Percentiles rank a stretch among this genome's conserved stretches.
Evolutionary conservation across 2,329 filamentous ascomycete genomes (phyloP).

Genomic region (Malbranchea zuffiana): DNA sequence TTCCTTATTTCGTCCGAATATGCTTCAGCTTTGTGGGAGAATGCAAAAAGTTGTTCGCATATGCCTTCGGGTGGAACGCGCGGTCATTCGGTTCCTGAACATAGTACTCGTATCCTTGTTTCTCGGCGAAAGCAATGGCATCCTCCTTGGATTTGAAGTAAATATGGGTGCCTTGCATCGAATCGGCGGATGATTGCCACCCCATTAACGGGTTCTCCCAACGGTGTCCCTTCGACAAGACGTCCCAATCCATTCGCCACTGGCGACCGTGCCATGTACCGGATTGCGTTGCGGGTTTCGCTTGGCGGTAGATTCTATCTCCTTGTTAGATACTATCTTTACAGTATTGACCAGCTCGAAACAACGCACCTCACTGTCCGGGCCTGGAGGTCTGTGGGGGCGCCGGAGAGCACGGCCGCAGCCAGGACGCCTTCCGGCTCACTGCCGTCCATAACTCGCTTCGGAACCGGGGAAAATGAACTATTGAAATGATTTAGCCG

Average conservation of each 20-base stretch:
- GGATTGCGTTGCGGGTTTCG: slow-evolving; percentile 94
- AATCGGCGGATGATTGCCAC: slow-evolving; percentile 92
- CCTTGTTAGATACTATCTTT: slow-evolving; percentile 4
- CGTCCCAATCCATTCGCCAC: slow-evolving; percentile 99
- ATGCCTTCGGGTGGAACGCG: slow-evolving; percentile 79
- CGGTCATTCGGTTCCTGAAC: slow-evolving; percentile 92
- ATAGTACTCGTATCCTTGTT: slow-evolving; percentile 98
- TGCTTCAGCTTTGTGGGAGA: slow-evolving; percentile 77
- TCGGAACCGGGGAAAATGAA: slow-evolving; percentile 81
- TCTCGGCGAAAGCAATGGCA: slow-evolving; percentile 88
- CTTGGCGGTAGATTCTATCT: slow-evolving; percentile 73
- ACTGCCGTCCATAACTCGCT: slow-evolving; percentile 79
- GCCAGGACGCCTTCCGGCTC: slow-evolving; percentile 65
- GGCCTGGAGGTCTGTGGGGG: slow-evolving; percentile 85
- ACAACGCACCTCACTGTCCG: slow-evolving; percentile 75
- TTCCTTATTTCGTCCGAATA: slow-evolving; percentile 62
- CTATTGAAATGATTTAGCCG: slow-evolving; percentile 47
- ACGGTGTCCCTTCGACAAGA: slow-evolving; percentile 78
- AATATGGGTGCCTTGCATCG: slow-evolving; percentile 86
- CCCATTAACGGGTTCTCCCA: slow-evolving; percentile 99
- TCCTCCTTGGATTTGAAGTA: slow-evolving; percentile 91
- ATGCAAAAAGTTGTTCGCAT: slow-evolving; percentile 93
- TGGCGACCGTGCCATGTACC: slow-evolving; percentile 71
- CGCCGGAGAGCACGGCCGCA: slow-evolving; percentile 80
- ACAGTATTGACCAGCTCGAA: background rate